Conservation (phyloP, 2,329 filamentous ascomycete genomes). For the Colletotrichum costaricense region DNA sequence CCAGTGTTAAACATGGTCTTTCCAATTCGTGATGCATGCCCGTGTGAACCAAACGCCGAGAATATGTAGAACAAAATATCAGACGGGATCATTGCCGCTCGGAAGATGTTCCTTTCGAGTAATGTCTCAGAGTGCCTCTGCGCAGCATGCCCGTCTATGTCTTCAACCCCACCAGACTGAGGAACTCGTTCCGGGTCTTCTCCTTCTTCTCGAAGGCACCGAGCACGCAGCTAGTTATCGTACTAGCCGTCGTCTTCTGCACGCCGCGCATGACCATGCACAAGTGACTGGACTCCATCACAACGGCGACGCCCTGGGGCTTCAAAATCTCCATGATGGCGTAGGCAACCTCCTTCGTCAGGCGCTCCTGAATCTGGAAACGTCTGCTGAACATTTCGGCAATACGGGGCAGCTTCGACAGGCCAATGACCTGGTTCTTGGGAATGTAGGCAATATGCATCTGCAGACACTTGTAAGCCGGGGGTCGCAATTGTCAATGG, state of each 20-base stretch:
- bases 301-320: conserved; percentile 94
- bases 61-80: conserved; percentile 25
- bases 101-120: neutral
- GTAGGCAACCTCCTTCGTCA: conserved; percentile 95
- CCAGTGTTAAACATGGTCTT: conserved; percentile 37
- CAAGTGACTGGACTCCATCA: conserved; percentile 96
- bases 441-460: conserved; percentile 99
- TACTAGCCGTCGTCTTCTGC: conserved; percentile 86
- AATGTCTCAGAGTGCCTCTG: conserved; percentile 5
- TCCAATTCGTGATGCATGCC: conserved; percentile 31
- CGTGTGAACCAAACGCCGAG: conserved; percentile 24
- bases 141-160: neutral
- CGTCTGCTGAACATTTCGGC: conserved; percentile 96
- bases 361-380: conserved; percentile 93
- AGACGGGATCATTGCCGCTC: neutral
- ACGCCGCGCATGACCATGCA: conserved; percentile 99
- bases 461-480: conserved; percentile 53
- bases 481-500: neutral
- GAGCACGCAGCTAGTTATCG: conserved; percentile 97
- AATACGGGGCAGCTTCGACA: conserved; percentile 95
- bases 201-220: conserved; percentile 92
- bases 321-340: conserved; percentile 93
- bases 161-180: conserved; percentile 80
- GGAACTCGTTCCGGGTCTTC: conserved; percentile 95
- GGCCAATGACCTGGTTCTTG: conserved; percentile 87